Evolutionary conservation across 1,284 basidiomycete genomes (phyloP), one percentile per base, ranked within the genome.

Genomic region (Termitomyces sp.): DNA sequence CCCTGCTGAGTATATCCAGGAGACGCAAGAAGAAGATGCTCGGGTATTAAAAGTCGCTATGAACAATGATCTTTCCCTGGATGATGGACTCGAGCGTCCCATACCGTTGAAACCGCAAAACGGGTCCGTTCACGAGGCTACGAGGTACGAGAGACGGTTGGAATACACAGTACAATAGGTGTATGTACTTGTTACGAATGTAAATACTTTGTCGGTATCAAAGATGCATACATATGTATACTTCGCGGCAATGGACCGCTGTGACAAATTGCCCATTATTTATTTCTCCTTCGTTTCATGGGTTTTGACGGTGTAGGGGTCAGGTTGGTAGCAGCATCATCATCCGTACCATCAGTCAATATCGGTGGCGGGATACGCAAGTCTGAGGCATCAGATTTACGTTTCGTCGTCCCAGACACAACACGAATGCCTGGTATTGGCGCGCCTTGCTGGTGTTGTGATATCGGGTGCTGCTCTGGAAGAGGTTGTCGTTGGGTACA

Each of bases 1-100:
- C 0, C 88, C 88, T 4, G 80, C 68, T 7, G 81, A 87, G 50
- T 91, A 91, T 64, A 89, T 91, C 57, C 79, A 84, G 58, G 84
- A 90, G 68, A 90, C 88, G 28, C 81, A 80, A 58, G 82, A 84
- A 59, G 86, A 84, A 60, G 85, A 90, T 62, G 72, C 76, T 21
- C 78, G 84, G 8, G 72, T 79, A 7, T 70, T 72, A 33, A 65
- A 66, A 30, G 63, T 69, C 31, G 66, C 66, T 17, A 64, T 71
- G 47, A 70, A 69, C 46, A 67, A 68, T 24, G 61, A 59, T 6
- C 54, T 68, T 4, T 57, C 73, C 1, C 57, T 62, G 13, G 51
- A 66, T 30, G 65, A 70, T 4, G 39, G 13, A 40, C 58, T 63
- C 5, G 41, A 24, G 10, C 54, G 59, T 30, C 26, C 52, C 8